phyloP scores from a whole-genome alignment of 768 basidiomycete species.

The Leccinum subtestaceum region DNA sequence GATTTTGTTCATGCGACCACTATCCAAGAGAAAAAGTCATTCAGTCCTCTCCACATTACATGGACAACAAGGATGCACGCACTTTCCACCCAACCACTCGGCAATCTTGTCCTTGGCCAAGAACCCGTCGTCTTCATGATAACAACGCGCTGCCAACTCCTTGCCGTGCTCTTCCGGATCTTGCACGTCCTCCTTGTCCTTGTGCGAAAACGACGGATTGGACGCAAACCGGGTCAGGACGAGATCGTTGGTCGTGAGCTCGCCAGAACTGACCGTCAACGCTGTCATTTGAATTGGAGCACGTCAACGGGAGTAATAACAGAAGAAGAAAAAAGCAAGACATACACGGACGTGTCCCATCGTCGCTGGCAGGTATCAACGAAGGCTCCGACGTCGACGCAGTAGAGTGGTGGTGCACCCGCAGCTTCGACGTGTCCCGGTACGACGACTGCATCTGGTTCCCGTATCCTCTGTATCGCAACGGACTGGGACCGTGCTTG shows the following conservation, averaged over 20 bases:
- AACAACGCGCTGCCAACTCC: conserved; percentile 74
- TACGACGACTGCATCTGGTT: conserved; percentile 37
- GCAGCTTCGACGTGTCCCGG: conserved; percentile 45
- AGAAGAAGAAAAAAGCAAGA: conserved; percentile 15
- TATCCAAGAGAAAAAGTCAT: conserved; percentile 30
- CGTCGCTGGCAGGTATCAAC: conserved; percentile 54
- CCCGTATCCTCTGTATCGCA: conserved; percentile 42
- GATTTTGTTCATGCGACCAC: conserved; percentile 71
- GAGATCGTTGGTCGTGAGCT: conserved; percentile 52
- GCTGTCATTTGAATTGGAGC: conserved; percentile 11
- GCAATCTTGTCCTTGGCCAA: conserved; percentile 85
- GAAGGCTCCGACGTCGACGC: conserved; percentile 86
- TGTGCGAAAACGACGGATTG: conserved; percentile 34
- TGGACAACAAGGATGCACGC: conserved; percentile 38
- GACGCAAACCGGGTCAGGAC: conserved; percentile 46
- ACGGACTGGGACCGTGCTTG: conserved; percentile 41
- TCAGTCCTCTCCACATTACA: not conserved
- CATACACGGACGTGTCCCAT: conserved; percentile 46
- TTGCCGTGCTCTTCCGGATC: conserved; percentile 65
- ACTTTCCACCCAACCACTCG: conserved; percentile 94
- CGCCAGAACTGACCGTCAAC: conserved; percentile 43
- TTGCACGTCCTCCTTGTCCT: conserved; percentile 55
- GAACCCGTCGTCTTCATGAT: conserved; percentile 84
- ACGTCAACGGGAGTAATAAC: conserved; percentile 13
- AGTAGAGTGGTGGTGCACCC: conserved; percentile 63